Percentiles rank a stretch among this genome's conserved stretches.
phyloP scores from a whole-genome alignment of 2,329 filamentous ascomycete species.

The Talaromyces sp. region DNA sequence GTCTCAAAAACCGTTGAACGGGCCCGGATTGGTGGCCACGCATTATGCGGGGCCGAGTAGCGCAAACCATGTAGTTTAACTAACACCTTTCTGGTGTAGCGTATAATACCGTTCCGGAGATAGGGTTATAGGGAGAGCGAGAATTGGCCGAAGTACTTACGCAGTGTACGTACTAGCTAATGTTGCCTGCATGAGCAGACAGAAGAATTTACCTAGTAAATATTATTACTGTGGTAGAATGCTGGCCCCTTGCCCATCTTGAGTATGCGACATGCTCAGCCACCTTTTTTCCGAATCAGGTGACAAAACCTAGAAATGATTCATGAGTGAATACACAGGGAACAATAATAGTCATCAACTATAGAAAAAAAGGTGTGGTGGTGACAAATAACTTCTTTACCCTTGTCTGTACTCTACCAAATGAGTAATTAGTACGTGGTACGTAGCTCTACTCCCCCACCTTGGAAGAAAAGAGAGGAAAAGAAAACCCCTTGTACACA shows the following conservation, averaged over 20 bases:
- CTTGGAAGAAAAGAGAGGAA: no score
- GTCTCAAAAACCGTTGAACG: not conserved
- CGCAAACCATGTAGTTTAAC: not conserved
- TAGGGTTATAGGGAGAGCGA: not conserved
- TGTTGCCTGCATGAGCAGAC: not conserved
- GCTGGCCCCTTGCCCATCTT: not conserved
- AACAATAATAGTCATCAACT: no score
- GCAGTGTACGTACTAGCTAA: not conserved
- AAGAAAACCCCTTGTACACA: no score
- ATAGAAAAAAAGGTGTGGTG: no score
- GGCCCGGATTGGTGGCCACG: not conserved
- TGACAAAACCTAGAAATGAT: not conserved
- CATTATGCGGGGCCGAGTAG: not conserved
- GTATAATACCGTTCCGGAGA: not conserved
- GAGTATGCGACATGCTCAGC: not conserved
- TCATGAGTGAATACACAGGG: no score
- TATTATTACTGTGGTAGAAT: no score
- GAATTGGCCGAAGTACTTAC: not conserved
- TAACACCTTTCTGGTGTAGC: not conserved
- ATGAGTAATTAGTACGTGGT: no score
- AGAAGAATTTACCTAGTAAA: no score
- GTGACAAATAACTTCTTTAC: no score
- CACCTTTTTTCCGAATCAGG: not conserved
- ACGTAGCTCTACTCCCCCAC: no score
- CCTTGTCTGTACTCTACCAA: no score